Evolutionary conservation across 2,329 filamentous ascomycete species (phyloP).

Genomic region (Penicillium sp.): DNA sequence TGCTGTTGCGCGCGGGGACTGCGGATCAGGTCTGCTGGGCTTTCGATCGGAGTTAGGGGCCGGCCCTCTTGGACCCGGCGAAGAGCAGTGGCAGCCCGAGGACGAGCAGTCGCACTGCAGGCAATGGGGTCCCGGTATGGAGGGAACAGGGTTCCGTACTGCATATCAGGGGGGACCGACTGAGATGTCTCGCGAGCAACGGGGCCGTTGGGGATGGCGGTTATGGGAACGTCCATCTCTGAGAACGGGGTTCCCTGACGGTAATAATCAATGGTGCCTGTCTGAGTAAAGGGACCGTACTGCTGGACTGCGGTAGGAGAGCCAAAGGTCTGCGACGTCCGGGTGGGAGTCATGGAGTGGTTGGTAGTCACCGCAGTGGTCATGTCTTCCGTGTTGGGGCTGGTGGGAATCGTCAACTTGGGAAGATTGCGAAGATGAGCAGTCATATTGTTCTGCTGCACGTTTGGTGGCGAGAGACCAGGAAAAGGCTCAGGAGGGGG

Average conservation of each 20-base stretch:
- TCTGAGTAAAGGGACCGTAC: slow-evolving; percentile 26
- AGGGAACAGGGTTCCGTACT: slow-evolving; percentile 54
- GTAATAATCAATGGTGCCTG: too few relatives aligned
- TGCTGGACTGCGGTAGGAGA: slow-evolving; percentile 62
- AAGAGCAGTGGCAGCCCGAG: background rate
- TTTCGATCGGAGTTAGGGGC: slow-evolving; percentile 3
- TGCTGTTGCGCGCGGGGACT: slow-evolving; percentile 1
- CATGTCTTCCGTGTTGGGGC: slow-evolving; percentile 29
- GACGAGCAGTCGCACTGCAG: background rate
- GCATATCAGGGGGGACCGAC: slow-evolving; percentile 92
- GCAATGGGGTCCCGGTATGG: background rate
- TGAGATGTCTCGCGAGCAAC: slow-evolving; percentile 77
- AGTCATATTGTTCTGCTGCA: slow-evolving; percentile 20
- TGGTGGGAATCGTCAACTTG: slow-evolving; percentile 55
- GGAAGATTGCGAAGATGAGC: slow-evolving; percentile 56
- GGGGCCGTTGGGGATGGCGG: slow-evolving; percentile 66
- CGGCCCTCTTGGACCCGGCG: background rate
- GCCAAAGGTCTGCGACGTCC: background rate
- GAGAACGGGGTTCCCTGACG: slow-evolving; percentile 84
- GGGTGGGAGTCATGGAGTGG: background rate
- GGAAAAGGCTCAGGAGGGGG: background rate
- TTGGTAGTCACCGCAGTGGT: too few relatives aligned
- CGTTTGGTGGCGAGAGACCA: slow-evolving; percentile 3
- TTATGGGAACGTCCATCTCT: slow-evolving; percentile 83
- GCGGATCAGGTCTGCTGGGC: slow-evolving; percentile 1